A percentile compares a stretch with the other conserved stretches of the same genome.
These are phyloP conservation scores for Pseudogymnoascus sp. DNA, from an alignment of 2,329 filamentous ascomycete species.

Conservation along the genomic window DNA sequence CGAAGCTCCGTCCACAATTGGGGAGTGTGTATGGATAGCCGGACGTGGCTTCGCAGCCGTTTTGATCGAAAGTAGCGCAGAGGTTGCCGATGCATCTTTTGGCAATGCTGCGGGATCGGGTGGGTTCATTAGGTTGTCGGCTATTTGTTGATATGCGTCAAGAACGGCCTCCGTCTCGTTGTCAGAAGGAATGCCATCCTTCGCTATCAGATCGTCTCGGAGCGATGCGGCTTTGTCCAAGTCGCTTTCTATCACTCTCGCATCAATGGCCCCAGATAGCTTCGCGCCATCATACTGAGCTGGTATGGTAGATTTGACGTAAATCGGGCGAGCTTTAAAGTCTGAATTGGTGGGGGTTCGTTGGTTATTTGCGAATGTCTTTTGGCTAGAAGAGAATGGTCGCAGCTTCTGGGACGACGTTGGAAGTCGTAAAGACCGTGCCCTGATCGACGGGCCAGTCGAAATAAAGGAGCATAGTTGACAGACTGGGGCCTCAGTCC, in stretches of 20 bases:
- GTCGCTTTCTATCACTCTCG: constrained; percentile 18
- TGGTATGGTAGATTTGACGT: not conserved
- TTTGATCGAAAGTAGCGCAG: constrained; percentile 44
- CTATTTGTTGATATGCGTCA: constrained; percentile 19
- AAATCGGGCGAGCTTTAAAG: not conserved
- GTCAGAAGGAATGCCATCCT: constrained; percentile 20
- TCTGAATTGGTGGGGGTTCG: not conserved
- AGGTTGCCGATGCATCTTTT: constrained; percentile 36
- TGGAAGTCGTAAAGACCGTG: constrained; percentile 11
- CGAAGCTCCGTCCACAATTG: constrained; percentile 24
- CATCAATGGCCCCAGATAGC: constrained; percentile 9
- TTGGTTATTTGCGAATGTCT: constrained; percentile 12
- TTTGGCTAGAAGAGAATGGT: constrained; percentile 18
- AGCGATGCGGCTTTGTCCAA: constrained; percentile 18
- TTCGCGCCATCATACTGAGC: not conserved
- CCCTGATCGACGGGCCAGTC: constrained; percentile 10
- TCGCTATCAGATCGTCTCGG: constrained; percentile 19
- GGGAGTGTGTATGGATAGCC: constrained; percentile 15
- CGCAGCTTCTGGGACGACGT: constrained; percentile 16
- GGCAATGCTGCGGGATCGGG: constrained; percentile 8
- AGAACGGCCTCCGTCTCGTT: constrained; percentile 18
- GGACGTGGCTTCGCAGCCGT: constrained; percentile 13
- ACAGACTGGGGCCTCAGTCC: constrained; percentile 33
- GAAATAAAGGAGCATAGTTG: constrained; percentile 35
- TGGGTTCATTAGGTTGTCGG: constrained; percentile 21